Evolutionary conservation across 305 asterid genomes (phyloP).

Genomic region (Fraxinus ornus): DNA sequence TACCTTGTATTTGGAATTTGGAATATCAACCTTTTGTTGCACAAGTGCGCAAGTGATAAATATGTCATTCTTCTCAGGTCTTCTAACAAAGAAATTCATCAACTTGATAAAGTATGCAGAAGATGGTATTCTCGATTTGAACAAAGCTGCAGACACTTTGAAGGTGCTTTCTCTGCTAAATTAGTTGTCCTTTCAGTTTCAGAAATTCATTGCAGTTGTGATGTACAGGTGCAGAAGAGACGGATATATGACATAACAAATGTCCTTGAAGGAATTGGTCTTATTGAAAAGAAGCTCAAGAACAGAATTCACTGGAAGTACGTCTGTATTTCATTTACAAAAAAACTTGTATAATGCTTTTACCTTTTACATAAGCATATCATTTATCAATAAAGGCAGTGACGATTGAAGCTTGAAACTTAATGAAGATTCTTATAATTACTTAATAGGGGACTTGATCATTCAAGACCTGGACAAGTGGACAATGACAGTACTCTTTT

Average conservation of each 20-base stretch:
- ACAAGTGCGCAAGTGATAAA: constrained; percentile 19
- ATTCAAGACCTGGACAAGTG: constrained; percentile 73
- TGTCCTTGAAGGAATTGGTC: constrained; percentile 99
- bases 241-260: constrained; percentile 94
- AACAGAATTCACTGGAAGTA: constrained; percentile 95
- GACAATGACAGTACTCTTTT: constrained; percentile 68
- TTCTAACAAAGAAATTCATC: constrained; percentile 76
- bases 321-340: constrained; percentile 32
- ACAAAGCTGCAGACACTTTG: constrained; percentile 91
- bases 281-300: constrained; percentile 93
- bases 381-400: constrained; percentile 4
- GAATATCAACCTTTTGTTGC: constrained; percentile 15
- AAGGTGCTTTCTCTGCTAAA: constrained; percentile 51
- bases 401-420: constrained; percentile 14
- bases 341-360: constrained; percentile 18
- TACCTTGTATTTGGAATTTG: constrained; percentile 19
- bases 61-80: constrained; percentile 57
- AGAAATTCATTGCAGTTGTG: constrained; percentile 24
- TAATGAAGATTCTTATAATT: constrained; percentile 29
- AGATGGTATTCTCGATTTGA: constrained; percentile 91
- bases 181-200: background rate
- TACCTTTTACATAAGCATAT: background rate
- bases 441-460: constrained; percentile 73
- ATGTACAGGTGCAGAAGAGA: constrained; percentile 90
- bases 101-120: constrained; percentile 83